phyloP scores from a whole-genome alignment of 805 yeast species.

The Candida anglica region DNA sequence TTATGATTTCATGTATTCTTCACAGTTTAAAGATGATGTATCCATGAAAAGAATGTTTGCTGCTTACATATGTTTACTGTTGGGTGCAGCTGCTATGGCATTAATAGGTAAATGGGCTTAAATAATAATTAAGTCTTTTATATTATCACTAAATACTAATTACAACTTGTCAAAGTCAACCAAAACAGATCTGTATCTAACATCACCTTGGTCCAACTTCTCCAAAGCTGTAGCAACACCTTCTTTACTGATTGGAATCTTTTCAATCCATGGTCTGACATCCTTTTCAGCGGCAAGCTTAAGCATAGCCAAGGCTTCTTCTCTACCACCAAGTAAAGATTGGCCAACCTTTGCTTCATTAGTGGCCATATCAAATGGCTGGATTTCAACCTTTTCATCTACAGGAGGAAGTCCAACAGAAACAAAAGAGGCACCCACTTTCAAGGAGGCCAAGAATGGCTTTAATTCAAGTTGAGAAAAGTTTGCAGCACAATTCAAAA shows the following conservation, averaged over 20 bases:
- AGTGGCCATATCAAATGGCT: slow-evolving; percentile 17
- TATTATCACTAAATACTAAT: neutral
- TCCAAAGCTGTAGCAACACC: slow-evolving; percentile 28
- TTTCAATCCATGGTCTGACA: slow-evolving; percentile 31
- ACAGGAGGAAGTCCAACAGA: slow-evolving; percentile 26
- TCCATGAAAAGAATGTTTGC: slow-evolving; percentile 16
- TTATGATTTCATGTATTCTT: slow-evolving; percentile 32
- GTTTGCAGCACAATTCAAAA: slow-evolving; percentile 52
- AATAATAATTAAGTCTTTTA: neutral
- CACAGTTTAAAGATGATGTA: slow-evolving; percentile 17
- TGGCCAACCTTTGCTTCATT: slow-evolving; percentile 23
- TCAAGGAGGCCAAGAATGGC: slow-evolving; percentile 34
- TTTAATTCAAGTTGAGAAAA: slow-evolving; percentile 47
- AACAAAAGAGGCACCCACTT: slow-evolving; percentile 18
- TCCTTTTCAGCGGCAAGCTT: slow-evolving; percentile 32
- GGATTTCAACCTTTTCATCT: slow-evolving; percentile 15
- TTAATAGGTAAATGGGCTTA: slow-evolving; percentile 31
- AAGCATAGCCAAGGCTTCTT: slow-evolving; percentile 34
- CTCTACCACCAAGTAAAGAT: slow-evolving; percentile 30
- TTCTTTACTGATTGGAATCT: slow-evolving; percentile 28
- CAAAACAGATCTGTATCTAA: too few species aligned
- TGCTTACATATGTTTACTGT: slow-evolving; percentile 18
- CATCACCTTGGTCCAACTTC: slow-evolving; percentile 29
- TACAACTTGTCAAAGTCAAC: slow-evolving; percentile 43
- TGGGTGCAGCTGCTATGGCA: slow-evolving; percentile 31